Evolutionary conservation across 352 stramenopile species (phyloP).

Genomic region (Globisporangium cystogenes): DNA sequence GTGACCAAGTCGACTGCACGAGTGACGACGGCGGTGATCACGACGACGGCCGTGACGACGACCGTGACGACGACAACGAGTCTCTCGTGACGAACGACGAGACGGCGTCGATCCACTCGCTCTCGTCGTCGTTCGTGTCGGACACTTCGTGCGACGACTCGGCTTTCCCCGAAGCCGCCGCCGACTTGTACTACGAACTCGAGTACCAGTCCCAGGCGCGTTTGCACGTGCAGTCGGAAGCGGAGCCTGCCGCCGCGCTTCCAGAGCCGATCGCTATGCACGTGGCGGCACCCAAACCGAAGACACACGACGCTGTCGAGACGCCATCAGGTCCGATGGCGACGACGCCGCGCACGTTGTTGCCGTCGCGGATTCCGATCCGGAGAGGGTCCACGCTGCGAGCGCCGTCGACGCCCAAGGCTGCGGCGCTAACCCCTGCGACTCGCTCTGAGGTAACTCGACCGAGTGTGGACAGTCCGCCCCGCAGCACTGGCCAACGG

Average conservation of each 20-base stretch:
- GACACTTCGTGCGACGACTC: slow-evolving; percentile 12
- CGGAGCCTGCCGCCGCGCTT: neutral
- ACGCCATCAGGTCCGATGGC: neutral
- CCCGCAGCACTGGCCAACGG: neutral
- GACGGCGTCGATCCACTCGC: slow-evolving; percentile 13
- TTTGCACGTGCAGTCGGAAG: neutral
- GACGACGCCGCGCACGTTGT: neutral
- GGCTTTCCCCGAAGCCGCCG: slow-evolving; percentile 6
- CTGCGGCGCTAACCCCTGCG: neutral
- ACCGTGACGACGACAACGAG: slow-evolving; percentile 4
- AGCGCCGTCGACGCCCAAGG: neutral
- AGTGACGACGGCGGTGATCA: neutral
- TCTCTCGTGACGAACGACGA: slow-evolving; percentile 11
- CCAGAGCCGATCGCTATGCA: neutral
- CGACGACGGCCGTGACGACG: neutral
- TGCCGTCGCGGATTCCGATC: slow-evolving; percentile 7
- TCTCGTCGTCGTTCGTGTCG: slow-evolving; percentile 13
- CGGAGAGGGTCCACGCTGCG: slow-evolving; percentile 1
- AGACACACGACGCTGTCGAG: too few species aligned
- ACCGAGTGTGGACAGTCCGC: neutral
- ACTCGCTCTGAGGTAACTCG: neutral
- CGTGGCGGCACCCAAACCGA: neutral
- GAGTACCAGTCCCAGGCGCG: slow-evolving; percentile 1
- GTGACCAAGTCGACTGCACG: neutral
- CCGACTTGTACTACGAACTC: slow-evolving; percentile 11